Evolutionary conservation across 2,329 filamentous ascomycete species (phyloP), one percentile per base, ranked within the genome.

Genomic region (Fusarium fracticaudum): DNA sequence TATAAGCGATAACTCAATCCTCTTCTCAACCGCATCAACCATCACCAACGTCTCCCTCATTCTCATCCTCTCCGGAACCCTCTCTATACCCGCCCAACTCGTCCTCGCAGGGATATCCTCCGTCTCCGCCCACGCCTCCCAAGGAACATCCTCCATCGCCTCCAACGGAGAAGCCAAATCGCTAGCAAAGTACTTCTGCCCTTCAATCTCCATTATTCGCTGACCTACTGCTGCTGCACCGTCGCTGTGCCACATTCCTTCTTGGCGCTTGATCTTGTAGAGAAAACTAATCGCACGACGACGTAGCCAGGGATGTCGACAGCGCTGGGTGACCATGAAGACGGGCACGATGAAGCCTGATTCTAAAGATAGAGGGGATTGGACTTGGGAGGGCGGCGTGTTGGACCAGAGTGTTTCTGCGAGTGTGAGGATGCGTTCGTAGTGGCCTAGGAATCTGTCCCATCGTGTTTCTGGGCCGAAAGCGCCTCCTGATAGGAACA

Each of bases 171-270:
- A 55, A 31, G 51, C 51, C 15, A 75, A 48, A 26, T 71, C 73
- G n/a, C 72, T 67, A 15, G 55, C 51, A 45, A 69, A 76, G 45
- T 45, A 78, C 7, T n/a, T 29, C 18, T 77, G 75, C 4, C 75
- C 76, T 43, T 78, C 76, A 8, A 76, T 45, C 12, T 64, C 45
- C 76, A 78, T 78, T 29, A 76, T 77, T 11, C 57, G 67, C 11
- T 69, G 51, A 0, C 55, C 59, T 4, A 80, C 81, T 8, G 67
- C 72, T 13, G 79, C 77, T 5, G 78, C 73, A 4, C 74, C 78
- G n/a, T 75, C 72, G 51, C 81, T 82, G 62, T 76, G 74, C 81
- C 80, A 82, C 65, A 79, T 73, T 6, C 80, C 81, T 38, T 82
- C 81, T 20, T 80, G 80, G 24, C 81, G 63, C n/a, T 79, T 80